A percentile compares a stretch with the other conserved stretches of the same genome.
Conservation (phyloP, 179 eudicot genomes). For the Drosera spatulata region DNA sequence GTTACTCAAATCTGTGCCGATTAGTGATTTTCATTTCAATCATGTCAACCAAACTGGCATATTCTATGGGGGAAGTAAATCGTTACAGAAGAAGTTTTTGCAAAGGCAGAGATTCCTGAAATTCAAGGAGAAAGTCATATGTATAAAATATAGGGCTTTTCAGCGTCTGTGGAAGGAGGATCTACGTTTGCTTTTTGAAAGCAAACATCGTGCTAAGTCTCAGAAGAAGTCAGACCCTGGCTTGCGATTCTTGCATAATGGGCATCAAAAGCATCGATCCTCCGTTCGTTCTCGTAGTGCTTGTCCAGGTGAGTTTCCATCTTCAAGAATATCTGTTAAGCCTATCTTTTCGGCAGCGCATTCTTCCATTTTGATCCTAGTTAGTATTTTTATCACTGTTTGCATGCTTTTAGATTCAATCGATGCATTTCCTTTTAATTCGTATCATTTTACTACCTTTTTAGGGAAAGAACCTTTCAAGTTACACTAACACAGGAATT, state of each 20-base stretch:
- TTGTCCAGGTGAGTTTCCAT: conserved; percentile 38
- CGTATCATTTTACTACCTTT: too few species aligned
- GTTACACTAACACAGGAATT: too few species aligned
- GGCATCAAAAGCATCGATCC: conserved; percentile 54
- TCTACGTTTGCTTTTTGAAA: conserved; percentile 45
- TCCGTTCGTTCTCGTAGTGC: conserved; percentile 50
- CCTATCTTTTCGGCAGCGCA: neutral
- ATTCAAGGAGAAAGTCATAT: conserved; percentile 55
- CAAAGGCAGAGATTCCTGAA: conserved; percentile 36
- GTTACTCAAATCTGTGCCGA: conserved; percentile 25
- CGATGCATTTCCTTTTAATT: too few species aligned
- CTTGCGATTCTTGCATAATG: conserved; percentile 22
- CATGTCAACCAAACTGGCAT: conserved; percentile 8
- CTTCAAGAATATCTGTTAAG: neutral
- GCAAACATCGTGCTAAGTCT: conserved; percentile 45
- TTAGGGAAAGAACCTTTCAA: too few species aligned
- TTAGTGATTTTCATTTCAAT: conserved; percentile 12
- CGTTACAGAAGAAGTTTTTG: conserved; percentile 32
- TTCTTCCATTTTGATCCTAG: neutral
- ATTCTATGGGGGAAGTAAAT: conserved; percentile 20
- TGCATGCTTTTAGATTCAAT: too few species aligned
- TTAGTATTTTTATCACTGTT: too few species aligned
- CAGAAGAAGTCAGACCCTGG: conserved; percentile 52
- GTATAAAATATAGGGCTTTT: conserved; percentile 57
- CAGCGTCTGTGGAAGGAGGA: conserved; percentile 86